Percentiles rank a stretch among this genome's conserved stretches.
Conservation (phyloP, 2,329 filamentous ascomycete species). For the Bipolaris bicolor region DNA sequence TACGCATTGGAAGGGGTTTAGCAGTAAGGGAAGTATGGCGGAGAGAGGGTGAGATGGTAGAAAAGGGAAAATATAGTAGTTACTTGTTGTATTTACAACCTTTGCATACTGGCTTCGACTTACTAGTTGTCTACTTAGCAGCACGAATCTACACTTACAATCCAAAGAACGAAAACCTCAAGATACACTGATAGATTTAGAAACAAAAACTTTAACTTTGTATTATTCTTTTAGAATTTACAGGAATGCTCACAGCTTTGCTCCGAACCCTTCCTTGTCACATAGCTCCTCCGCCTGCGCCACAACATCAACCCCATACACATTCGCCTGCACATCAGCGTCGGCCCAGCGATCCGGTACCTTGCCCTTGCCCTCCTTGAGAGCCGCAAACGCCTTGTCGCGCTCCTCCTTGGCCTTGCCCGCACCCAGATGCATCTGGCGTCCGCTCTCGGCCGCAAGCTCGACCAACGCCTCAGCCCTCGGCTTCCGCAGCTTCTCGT, state of each 20-base stretch:
- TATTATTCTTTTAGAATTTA: neutral
- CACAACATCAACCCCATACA: slow-evolving; percentile 56
- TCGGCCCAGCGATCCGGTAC: slow-evolving; percentile 61
- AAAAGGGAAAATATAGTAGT: neutral
- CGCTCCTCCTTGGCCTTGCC: slow-evolving; percentile 65
- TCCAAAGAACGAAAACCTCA: neutral
- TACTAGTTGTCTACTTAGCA: neutral
- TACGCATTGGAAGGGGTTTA: slow-evolving; percentile 35
- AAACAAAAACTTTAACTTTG: too few species aligned
- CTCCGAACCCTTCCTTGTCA: slow-evolving; percentile 38
- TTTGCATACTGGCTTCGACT: too few species aligned
- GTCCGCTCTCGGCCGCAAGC: slow-evolving; percentile 61
- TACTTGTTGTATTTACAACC: neutral
- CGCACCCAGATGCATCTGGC: slow-evolving; percentile 62
- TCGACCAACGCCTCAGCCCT: slow-evolving; percentile 64
- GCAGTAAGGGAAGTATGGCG: slow-evolving; percentile 28
- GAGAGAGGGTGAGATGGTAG: slow-evolving; percentile 19
- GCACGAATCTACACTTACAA: neutral
- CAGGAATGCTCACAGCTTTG: slow-evolving; percentile 27
- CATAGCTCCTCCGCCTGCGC: slow-evolving; percentile 54
- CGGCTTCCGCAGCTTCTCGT: slow-evolving; percentile 62
- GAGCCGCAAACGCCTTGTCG: slow-evolving; percentile 60
- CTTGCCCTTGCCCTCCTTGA: slow-evolving; percentile 52
- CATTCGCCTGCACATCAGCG: slow-evolving; percentile 57
- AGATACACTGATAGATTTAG: neutral